These are phyloP conservation scores for Trifolium fragiferum DNA, from an alignment of 306 rosid genomes.

Conservation along the genomic window DNA sequence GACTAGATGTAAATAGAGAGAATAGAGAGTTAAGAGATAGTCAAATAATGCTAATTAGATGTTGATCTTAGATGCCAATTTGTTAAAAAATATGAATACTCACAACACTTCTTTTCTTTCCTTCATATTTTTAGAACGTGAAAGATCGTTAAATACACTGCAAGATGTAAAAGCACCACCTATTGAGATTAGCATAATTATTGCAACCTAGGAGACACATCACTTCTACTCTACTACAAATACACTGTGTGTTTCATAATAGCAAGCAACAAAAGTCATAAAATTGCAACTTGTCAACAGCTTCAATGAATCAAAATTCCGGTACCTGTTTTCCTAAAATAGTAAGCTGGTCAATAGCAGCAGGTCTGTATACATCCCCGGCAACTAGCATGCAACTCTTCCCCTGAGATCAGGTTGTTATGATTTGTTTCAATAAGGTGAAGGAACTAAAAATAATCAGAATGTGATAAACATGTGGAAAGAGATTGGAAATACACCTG, in stretches of 20 bases:
- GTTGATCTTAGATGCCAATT: constrained; percentile 12
- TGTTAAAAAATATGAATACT: constrained; percentile 27
- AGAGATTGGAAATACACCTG: constrained; percentile 58
- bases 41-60: constrained; percentile 19
- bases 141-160: constrained; percentile 28
- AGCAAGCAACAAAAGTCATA: constrained; percentile 25
- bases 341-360: constrained; percentile 95
- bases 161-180: constrained; percentile 33
- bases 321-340: constrained; percentile 94
- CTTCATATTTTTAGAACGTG: constrained; percentile 19
- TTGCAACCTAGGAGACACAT: background rate
- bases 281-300: constrained; percentile 29
- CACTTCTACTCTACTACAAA: constrained; percentile 9
- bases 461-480: constrained; percentile 26
- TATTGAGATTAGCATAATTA: constrained; percentile 14
- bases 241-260: constrained; percentile 28
- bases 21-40: constrained; percentile 15
- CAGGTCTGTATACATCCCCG: constrained; percentile 98
- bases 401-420: constrained; percentile 62
- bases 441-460: constrained; percentile 5
- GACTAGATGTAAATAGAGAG: constrained; percentile 31
- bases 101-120: constrained; percentile 6
- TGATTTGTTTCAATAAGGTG: constrained; percentile 34
- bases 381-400: constrained; percentile 97
- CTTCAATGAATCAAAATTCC: constrained; percentile 28